Evolutionary conservation across 768 basidiomycete species (phyloP).

Genomic region (Mycena alexandri): DNA sequence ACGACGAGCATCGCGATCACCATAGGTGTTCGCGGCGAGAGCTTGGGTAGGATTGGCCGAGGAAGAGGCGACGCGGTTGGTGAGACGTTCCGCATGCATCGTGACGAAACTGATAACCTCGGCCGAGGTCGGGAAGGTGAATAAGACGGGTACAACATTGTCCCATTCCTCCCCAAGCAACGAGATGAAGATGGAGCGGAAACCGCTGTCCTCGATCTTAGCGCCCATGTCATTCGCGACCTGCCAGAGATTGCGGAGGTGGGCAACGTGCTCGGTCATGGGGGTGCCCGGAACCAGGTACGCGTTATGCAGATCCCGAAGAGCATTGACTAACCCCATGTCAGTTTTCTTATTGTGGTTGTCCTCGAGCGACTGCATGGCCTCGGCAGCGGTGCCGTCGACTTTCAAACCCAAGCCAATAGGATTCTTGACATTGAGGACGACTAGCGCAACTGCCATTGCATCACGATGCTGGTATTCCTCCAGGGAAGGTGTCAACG

Average conservation of each 20-base stretch:
- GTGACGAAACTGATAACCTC: constrained; percentile 27
- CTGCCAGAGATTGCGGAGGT: too few species aligned
- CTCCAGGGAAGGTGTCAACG: constrained; percentile 34
- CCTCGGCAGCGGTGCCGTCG: constrained; percentile 40
- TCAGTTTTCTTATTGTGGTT: too few species aligned
- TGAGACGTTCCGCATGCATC: constrained; percentile 19
- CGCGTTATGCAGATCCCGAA: too few species aligned
- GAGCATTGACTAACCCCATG: too few species aligned
- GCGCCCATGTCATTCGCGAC: too few species aligned
- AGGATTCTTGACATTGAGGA: constrained; percentile 36
- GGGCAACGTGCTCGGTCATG: too few species aligned
- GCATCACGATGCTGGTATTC: constrained; percentile 41
- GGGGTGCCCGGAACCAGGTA: too few species aligned
- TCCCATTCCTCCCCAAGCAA: constrained; percentile 30
- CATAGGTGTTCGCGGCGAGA: background rate
- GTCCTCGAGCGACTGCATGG: too few species aligned
- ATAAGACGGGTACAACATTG: constrained; percentile 22
- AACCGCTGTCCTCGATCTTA: too few species aligned
- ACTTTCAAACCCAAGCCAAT: constrained; percentile 40
- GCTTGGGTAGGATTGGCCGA: background rate
- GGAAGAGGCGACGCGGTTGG: background rate
- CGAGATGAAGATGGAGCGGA: constrained; percentile 21
- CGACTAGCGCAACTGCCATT: constrained; percentile 21
- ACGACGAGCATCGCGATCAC: constrained; percentile 9
- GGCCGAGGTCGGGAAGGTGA: constrained; percentile 15